Base-by-base conservation (phyloP, 1,284 basidiomycete genomes). In the Melanopsichium pennsylvanicum region DNA sequence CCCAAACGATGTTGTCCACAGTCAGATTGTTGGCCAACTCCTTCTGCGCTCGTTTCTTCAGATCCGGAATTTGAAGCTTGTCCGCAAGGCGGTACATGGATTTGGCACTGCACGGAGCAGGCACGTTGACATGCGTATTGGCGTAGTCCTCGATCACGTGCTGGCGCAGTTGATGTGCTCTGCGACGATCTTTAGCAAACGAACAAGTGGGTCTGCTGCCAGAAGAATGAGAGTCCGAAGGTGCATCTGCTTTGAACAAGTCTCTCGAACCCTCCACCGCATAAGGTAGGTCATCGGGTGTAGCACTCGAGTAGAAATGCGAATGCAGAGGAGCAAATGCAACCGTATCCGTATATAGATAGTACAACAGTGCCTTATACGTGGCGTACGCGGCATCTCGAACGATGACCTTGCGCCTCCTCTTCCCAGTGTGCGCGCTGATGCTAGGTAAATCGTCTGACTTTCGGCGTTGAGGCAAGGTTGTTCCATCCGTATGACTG, bases 71-170 rank as follows among this genome's bases (percentile, higher is more conserved):
- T 63, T 88, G 88, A 29, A 91, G 84, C 82, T 77, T 77, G 60
- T 89, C 89, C 88, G 70, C 46, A n/a, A 93, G 84, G 34, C 90
- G 84, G 79, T 92, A 93, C n/a, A 89, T 87, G 3, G 91, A 89
- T 82, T 93, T 93, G 10, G 92, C 90, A 19, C 89, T 91, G 72
- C 90, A 91, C 0, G 91, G 91, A n/a, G 85, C 83, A 1, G 90
- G 89, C 33, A 86, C 84, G 13, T 85, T 86, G 2, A 85, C 39
- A 74, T 89, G 37, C 13, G 44, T 13, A 1, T 43, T 21, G 56
- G 60, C 63, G 50, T 68, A 72, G 18, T 48, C 49, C 22, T 75
- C 73, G 21, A 76, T 62, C 16, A 70, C 41, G 16, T 51, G 49
- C 34, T 74, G 62, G 13, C 75, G 73, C 18, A 52, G 39, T 4